These are phyloP conservation scores for Saccharum officinarum DNA, from an alignment of 176 grass and related monocot genomes.

Conservation along the genomic window DNA sequence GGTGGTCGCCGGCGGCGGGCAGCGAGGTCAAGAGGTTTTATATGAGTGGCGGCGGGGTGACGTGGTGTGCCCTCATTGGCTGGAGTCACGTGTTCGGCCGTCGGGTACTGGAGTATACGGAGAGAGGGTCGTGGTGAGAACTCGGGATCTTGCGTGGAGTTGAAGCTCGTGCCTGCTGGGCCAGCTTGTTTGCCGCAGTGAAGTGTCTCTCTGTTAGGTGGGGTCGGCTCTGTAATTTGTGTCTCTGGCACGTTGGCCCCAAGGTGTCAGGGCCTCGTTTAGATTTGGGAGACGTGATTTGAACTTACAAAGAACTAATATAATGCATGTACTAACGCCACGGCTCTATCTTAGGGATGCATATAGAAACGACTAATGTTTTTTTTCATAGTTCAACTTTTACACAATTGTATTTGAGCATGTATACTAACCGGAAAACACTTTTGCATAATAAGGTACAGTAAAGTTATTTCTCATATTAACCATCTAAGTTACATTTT, in stretches of 20 bases:
- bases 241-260: not conserved
- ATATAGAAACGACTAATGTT: too few relatives aligned
- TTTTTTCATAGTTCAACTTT: too few relatives aligned
- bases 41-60: not conserved
- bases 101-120: not conserved
- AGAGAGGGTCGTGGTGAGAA: not conserved
- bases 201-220: not conserved
- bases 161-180: not conserved
- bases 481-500: too few relatives aligned
- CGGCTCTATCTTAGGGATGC: too few relatives aligned
- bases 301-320: not conserved
- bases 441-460: too few relatives aligned
- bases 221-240: not conserved
- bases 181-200: not conserved
- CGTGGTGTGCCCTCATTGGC: slow-evolving; percentile 45
- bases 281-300: not conserved
- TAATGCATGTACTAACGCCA: too few relatives aligned
- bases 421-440: too few relatives aligned
- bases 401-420: too few relatives aligned
- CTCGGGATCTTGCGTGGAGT: not conserved
- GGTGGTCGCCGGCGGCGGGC: slow-evolving; percentile 34
- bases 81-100: slow-evolving; percentile 44
- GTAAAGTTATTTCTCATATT: too few relatives aligned
- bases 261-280: not conserved
- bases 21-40: not conserved